A percentile compares a stretch with the other conserved stretches of the same genome.
phyloP scores from a whole-genome alignment of 495 filamentous ascomycete genomes.

The Neurospora pannonica region DNA sequence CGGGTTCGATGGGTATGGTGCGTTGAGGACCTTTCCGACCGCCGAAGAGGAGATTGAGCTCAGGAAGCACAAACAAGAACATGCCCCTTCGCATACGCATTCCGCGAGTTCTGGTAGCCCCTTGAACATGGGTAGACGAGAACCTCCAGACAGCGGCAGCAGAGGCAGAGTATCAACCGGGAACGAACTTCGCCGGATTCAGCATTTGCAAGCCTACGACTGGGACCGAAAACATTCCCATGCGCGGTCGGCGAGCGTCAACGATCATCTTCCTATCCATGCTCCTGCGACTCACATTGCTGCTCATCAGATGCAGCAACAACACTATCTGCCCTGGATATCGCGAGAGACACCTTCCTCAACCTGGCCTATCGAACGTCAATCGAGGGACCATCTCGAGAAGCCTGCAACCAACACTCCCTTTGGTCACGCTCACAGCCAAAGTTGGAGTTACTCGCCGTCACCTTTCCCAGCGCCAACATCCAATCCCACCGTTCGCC shows the following conservation, averaged over 20 bases:
- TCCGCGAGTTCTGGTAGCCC: not conserved
- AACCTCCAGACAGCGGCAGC: not conserved
- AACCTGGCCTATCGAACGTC: not conserved
- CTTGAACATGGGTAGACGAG: not conserved
- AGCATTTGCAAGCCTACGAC: not conserved
- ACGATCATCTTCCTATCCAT: not conserved
- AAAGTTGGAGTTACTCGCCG: not conserved
- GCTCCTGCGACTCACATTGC: not conserved
- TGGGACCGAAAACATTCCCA: not conserved
- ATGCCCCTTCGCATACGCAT: not conserved
- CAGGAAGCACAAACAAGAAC: not conserved
- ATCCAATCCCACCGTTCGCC: not conserved
- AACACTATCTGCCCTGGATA: not conserved
- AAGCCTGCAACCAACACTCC: not conserved
- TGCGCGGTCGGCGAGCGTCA: not conserved
- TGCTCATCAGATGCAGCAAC: not conserved
- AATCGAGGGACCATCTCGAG: not conserved
- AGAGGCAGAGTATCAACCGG: not conserved
- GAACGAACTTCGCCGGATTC: not conserved
- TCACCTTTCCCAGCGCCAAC: not conserved
- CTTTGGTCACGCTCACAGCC: not conserved
- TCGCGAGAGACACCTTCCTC: not conserved
- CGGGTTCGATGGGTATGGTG: slow-evolving; percentile 28
- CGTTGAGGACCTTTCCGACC: slow-evolving; percentile 17
- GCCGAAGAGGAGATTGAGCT: not conserved